These are phyloP conservation scores for Fusarium sp. DNA, from an alignment of 2,329 filamentous ascomycete genomes.

Conservation along the genomic window DNA sequence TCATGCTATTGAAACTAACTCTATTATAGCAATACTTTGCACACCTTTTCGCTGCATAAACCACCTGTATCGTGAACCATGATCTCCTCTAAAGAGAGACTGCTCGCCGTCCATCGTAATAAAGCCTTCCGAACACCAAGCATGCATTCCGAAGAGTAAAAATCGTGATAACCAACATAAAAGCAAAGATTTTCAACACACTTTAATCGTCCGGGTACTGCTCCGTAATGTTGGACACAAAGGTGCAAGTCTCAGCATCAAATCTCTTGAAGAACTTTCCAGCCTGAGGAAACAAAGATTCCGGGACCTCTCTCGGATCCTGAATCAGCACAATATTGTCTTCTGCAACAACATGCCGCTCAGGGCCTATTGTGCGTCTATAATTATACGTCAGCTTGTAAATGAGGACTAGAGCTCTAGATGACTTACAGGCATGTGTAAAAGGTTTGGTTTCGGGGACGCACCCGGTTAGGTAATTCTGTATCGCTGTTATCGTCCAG, in stretches of 20 bases:
- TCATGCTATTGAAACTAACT: slow-evolving; percentile 13
- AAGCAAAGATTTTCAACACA: background rate
- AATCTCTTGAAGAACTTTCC: slow-evolving; percentile 92
- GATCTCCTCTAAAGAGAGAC: background rate
- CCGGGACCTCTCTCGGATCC: slow-evolving; percentile 58
- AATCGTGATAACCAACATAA: background rate
- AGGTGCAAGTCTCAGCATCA: slow-evolving; percentile 71
- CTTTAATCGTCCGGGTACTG: slow-evolving; percentile 85
- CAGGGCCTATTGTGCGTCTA: slow-evolving; percentile 48
- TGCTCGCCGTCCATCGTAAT: background rate
- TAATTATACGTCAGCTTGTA: slow-evolving; percentile 7
- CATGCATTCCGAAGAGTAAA: slow-evolving; percentile 1
- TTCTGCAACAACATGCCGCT: slow-evolving; percentile 61
- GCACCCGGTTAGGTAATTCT: slow-evolving; percentile 41
- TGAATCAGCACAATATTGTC: slow-evolving; percentile 78
- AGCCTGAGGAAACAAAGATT: slow-evolving; percentile 72
- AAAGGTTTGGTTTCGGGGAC: slow-evolving; percentile 68
- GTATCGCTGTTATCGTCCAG: slow-evolving; percentile 42
- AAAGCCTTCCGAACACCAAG: slow-evolving; percentile 1
- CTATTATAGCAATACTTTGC: background rate
- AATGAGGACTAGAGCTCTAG: background rate
- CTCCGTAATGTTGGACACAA: slow-evolving; percentile 83
- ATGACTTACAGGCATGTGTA: slow-evolving; percentile 79
- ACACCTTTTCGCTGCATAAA: background rate
- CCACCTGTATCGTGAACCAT: background rate